Conservation (phyloP, 257 asterid species). For the Penstemon barbatus region DNA sequence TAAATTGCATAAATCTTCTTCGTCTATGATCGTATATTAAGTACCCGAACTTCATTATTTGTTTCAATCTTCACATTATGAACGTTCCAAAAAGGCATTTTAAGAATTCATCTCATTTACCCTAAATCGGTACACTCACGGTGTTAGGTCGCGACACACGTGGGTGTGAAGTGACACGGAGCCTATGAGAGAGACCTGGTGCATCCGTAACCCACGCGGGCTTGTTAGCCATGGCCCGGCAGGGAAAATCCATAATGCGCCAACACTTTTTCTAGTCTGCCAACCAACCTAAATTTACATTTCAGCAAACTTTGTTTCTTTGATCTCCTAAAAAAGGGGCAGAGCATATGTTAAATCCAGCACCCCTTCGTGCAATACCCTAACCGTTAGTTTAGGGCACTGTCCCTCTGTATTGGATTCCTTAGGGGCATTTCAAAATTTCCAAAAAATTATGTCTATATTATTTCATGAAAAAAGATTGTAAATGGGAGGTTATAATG, state of each 20-base stretch:
- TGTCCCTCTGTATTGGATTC: conserved; percentile 41
- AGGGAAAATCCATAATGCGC: conserved; percentile 37
- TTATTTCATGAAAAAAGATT: not conserved
- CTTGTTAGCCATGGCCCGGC: conserved; percentile 42
- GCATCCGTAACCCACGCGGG: conserved; percentile 52
- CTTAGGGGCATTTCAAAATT: conserved; percentile 17
- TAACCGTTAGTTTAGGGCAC: conserved; percentile 49
- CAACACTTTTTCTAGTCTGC: conserved; percentile 34
- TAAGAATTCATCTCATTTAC: not conserved
- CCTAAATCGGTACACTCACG: not conserved
- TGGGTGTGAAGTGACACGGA: conserved; percentile 44
- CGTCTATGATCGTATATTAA: conserved; percentile 13
- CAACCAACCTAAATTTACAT: conserved; percentile 32
- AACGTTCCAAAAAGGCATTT: too few species aligned
- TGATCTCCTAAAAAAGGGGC: conserved; percentile 39
- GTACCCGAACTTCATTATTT: not conserved
- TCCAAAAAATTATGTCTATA: not conserved
- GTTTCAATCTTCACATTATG: too few species aligned
- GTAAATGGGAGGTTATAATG: conserved; percentile 30
- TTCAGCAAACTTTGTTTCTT: conserved; percentile 20
- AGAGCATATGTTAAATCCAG: conserved; percentile 50
- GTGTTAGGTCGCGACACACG: conserved; percentile 40
- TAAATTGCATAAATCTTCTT: conserved; percentile 3
- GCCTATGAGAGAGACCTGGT: conserved; percentile 39
- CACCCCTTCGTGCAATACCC: conserved; percentile 50